Base-by-base conservation (phyloP, 768 basidiomycete species). In the Russula olivacea region DNA sequence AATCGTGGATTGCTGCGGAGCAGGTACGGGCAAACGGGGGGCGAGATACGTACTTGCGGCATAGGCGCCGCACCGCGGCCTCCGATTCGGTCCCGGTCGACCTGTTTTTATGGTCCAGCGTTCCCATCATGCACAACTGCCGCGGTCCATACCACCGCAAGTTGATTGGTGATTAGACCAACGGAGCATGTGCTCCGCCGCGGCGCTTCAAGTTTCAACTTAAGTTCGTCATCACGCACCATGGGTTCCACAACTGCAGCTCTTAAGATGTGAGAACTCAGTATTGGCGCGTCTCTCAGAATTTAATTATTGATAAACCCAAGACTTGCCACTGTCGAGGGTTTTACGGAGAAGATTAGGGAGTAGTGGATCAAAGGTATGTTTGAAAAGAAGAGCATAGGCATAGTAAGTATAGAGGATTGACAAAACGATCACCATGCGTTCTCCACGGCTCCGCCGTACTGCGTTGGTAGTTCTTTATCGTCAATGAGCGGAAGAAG, bases 401-500 rank as follows among this genome's bases (percentile, higher is more conserved):
- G 45, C 23, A 38, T 38, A 17, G 38, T 23, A 21, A 55, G 23
- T 28, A 34, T 38, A 4, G 21, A n/a, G 21, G 21, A 21, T 21
- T 23, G 25, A 49, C 21, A 6, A 49, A 17, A 12, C 28, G 48
- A 38, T 66, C 41, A 63, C 71, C 66, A 85, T 61, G 86, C 85
- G 21, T 72, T 82, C 2, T 81, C 76, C 7, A 81, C 85, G 28
- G 77, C 74, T 8, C 91, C 91, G 10, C 91, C 91, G 67, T 92
- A 93, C 51, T 80, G 76, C 73, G 77, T 75, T 1, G 90, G 91
- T 43, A 93, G 76, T 68, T 91, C 73, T 4, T 78, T 73, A 7
- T 73, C 73, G 45, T 83, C 78, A 48, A 92, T 83, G 55, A 81
- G 68, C 3, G 80, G 80, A n/a, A 80, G 70, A 14, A 93, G 77